Evolutionary conservation across 2,329 filamentous ascomycete genomes (phyloP).

Genomic region (Colletotrichum sublineola): DNA sequence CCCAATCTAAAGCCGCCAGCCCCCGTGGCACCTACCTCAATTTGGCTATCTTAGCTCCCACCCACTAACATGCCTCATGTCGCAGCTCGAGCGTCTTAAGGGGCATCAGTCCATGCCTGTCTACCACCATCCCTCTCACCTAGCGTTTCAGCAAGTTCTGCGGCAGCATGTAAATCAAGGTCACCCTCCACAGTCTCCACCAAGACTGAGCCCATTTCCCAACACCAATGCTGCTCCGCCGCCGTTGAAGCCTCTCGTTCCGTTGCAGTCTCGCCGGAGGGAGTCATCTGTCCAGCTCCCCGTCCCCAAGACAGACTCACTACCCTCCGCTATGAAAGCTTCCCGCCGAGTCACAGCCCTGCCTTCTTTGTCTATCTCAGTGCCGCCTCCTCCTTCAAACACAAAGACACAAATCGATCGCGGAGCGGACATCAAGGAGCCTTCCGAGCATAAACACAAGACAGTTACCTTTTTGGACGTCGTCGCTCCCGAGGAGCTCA

Average conservation of each 20-base stretch:
- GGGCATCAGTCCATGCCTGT: slow-evolving; percentile 32
- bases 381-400: slow-evolving; percentile 46
- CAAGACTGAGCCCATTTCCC: slow-evolving; percentile 36
- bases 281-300: slow-evolving; percentile 29
- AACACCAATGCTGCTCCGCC: slow-evolving; percentile 25
- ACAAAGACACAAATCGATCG: slow-evolving; percentile 29
- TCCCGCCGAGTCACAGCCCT: slow-evolving; percentile 38
- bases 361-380: slow-evolving; percentile 50
- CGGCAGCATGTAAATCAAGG: slow-evolving; percentile 32
- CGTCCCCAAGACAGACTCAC: slow-evolving; percentile 12
- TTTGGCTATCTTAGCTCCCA: slow-evolving; percentile 32
- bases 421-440: slow-evolving; percentile 42
- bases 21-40: slow-evolving; percentile 21
- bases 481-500: slow-evolving; percentile 49
- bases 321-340: slow-evolving; percentile 39
- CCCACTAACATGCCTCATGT: slow-evolving; percentile 38
- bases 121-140: slow-evolving; percentile 33
- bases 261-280: slow-evolving; percentile 39
- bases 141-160: slow-evolving; percentile 40
- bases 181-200: slow-evolving; percentile 20
- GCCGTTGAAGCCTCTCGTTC: slow-evolving; percentile 29
- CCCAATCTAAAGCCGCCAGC: slow-evolving; percentile 25
- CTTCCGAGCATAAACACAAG: slow-evolving; percentile 51
- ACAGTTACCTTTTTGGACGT: slow-evolving; percentile 57
- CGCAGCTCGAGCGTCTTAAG: slow-evolving; percentile 43